Base-by-base conservation (phyloP, 768 basidiomycete species). In the Crucibulum laeve region DNA sequence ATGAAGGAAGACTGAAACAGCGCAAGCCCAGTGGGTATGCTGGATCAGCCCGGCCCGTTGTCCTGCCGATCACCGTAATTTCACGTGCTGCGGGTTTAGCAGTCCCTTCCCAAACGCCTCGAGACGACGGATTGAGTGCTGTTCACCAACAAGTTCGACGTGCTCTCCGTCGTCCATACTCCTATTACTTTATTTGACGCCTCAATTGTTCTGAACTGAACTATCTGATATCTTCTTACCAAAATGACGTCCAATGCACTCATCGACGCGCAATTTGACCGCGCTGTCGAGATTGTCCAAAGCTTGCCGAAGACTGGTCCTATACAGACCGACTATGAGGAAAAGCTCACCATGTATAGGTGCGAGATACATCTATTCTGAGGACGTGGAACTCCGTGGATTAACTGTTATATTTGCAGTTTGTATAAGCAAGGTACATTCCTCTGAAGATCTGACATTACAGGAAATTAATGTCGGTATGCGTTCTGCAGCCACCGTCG, bases 301-400 rank as follows among this genome's bases (percentile, higher is more conserved):
- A 68, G 87, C 45, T 69, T 96, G 24, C 92, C 94, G 1, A 95
- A 95, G 72, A 90, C 82, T 7, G 92, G 94, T 0, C 91, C 93
- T 23, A 92, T 97, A 55, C 92, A 96, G 62, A 96, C 93, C 0
- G 88, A 80, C 50, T 96, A 97, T 59, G 93, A 96, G 52, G 92
- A 95, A 60, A 97, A 97, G 61, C 68, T 97, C 11, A 78, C 81
- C 8, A 91, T 97, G 80, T 97, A 97, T 60, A 90, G 90, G 86
- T 85, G 48, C 25, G 76, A 59, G 15, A 7, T 42, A 34, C 22
- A 37, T 23, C 44, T 8, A 42, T 36, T 28, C 4, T 19, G 4
- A 25, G 44, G 18, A 7, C 15, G 32, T 28, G 44, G 43, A 25
- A 23, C 38, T 44, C 11, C 33, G 13, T 36, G 43, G 51, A 33